Evolutionary conservation across 768 basidiomycete genomes (phyloP).

Genomic region (Hemileccinum rubropunctum): DNA sequence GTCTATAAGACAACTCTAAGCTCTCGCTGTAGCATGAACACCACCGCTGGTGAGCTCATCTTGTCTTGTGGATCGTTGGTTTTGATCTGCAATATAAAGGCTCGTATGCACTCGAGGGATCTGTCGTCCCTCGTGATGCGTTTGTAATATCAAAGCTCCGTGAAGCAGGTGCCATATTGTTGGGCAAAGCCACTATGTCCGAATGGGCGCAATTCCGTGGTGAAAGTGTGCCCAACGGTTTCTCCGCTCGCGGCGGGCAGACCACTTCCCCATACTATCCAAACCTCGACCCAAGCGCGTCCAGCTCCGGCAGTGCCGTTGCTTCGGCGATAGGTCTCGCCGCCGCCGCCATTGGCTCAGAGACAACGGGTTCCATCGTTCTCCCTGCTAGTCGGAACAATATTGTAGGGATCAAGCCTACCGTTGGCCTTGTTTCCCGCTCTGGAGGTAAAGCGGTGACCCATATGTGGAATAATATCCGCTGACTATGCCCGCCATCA

Average conservation of each 20-base stretch:
- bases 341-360: conserved; percentile 42
- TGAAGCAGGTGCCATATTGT: conserved; percentile 35
- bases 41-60: conserved; percentile 44
- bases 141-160: conserved; percentile 31
- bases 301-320: conserved; percentile 45
- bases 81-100: conserved; percentile 20
- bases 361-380: conserved; percentile 49
- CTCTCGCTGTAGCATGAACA: conserved; percentile 42
- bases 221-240: conserved; percentile 36
- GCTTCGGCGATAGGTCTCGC: conserved; percentile 43
- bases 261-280: conserved; percentile 41
- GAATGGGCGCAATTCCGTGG: conserved; percentile 45
- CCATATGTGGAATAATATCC: not conserved
- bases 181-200: conserved; percentile 42
- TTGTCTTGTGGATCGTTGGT: not conserved
- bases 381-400: conserved; percentile 43
- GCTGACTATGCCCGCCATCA: conserved; percentile 21
- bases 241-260: conserved; percentile 48
- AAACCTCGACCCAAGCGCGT: conserved; percentile 39
- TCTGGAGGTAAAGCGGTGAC: conserved; percentile 32
- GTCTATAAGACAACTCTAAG: not conserved
- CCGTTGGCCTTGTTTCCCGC: conserved; percentile 40
- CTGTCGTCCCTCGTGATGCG: conserved; percentile 36
- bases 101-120: conserved; percentile 39
- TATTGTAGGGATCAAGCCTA: conserved; percentile 44